phyloP scores from a whole-genome alignment of 2,329 filamentous ascomycete genomes.

The Curvularia sp. region DNA sequence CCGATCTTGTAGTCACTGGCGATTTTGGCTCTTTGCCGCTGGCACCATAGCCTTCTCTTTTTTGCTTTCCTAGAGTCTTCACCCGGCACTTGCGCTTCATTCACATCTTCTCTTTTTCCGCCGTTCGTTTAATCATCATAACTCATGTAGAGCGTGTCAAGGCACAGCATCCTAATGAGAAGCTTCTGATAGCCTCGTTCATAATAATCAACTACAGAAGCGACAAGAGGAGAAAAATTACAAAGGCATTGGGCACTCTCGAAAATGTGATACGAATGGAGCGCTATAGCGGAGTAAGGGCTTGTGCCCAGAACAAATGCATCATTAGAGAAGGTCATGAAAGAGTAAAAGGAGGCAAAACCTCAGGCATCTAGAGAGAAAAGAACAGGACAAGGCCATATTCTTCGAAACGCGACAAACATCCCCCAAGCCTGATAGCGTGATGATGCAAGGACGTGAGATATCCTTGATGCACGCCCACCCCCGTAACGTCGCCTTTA shows the following conservation, averaged over 20 bases:
- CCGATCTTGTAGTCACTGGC: constrained; percentile 15
- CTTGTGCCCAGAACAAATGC: neutral
- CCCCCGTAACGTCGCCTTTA: neutral
- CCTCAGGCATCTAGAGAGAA: neutral
- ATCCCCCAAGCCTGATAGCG: neutral
- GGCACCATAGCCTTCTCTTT: neutral
- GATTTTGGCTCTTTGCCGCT: constrained; percentile 5
- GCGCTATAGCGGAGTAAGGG: neutral
- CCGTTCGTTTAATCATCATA: constrained; percentile 1
- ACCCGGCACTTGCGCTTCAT: neutral
- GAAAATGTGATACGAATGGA: neutral
- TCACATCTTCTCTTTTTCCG: neutral
- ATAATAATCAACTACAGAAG: constrained; percentile 11
- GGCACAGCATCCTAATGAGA: neutral
- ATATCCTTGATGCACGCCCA: neutral
- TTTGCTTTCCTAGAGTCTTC: neutral
- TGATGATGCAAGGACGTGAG: neutral
- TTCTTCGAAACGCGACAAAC: neutral
- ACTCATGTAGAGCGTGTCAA: neutral
- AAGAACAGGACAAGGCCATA: neutral
- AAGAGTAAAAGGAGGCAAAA: neutral
- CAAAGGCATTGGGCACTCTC: neutral
- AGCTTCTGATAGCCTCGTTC: neutral
- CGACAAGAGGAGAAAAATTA: neutral
- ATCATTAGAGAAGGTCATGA: neutral